These are phyloP conservation scores for Boletus rufocinnamomeus DNA, from an alignment of 768 basidiomycete species.

Conservation along the genomic window DNA sequence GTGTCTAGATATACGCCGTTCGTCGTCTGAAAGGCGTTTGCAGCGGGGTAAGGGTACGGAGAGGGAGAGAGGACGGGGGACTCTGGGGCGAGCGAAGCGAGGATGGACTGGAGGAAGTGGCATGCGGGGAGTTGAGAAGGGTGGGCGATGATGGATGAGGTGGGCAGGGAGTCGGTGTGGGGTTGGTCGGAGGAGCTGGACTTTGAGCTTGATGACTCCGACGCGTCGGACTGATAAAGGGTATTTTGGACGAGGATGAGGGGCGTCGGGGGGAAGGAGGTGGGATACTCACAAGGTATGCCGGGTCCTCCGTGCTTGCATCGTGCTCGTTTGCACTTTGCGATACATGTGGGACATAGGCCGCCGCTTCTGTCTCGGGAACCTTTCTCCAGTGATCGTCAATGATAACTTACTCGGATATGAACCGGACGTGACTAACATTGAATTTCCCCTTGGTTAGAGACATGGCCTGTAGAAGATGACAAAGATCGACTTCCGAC, in stretches of 20 bases:
- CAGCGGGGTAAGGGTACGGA: constrained; percentile 35
- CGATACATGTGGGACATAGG: constrained; percentile 30
- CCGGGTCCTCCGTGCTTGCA: constrained; percentile 47
- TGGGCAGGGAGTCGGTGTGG: constrained; percentile 18
- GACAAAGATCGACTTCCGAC: constrained; percentile 50
- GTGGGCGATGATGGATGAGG: constrained; percentile 15
- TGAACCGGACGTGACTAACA: constrained; percentile 23
- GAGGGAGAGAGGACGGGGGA: constrained; percentile 37
- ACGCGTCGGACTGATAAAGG: constrained; percentile 43
- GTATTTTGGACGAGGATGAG: neutral
- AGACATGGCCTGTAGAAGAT: constrained; percentile 52
- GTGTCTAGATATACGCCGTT: constrained; percentile 77
- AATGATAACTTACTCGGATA: constrained; percentile 6
- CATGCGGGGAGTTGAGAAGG: constrained; percentile 47
- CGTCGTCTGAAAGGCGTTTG: constrained; percentile 49
- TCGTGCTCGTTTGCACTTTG: constrained; percentile 42
- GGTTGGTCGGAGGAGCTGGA: constrained; percentile 38
- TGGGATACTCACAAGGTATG: constrained; percentile 40
- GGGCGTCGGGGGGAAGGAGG: too few species aligned
- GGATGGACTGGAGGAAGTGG: constrained; percentile 62
- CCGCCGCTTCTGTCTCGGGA: constrained; percentile 22
- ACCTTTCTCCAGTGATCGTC: constrained; percentile 37
- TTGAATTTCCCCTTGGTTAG: constrained; percentile 39
- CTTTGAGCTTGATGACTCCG: constrained; percentile 47
- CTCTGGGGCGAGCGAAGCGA: constrained; percentile 51